A percentile compares a stretch with the other conserved stretches of the same genome.
Conservation (phyloP, 2,329 filamentous ascomycete species). For the Dothiorella sarmentorum region DNA sequence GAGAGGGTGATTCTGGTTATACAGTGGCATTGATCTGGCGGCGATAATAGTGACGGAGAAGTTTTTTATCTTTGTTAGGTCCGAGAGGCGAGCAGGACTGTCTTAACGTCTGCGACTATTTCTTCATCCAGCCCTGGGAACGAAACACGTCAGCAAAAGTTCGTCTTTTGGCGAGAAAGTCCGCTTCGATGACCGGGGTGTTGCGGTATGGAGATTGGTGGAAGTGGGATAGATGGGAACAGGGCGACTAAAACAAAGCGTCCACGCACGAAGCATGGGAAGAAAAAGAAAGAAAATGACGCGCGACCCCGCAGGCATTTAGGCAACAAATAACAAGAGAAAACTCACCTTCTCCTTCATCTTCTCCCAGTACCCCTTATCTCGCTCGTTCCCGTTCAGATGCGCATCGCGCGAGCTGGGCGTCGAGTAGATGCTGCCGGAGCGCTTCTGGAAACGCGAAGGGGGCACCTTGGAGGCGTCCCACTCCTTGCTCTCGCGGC, state of each 20-base stretch:
- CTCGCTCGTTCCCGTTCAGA: slow-evolving; percentile 50
- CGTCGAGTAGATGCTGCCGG: slow-evolving; percentile 66
- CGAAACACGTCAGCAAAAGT: not conserved
- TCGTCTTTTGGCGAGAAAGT: not conserved
- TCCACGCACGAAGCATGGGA: too few species aligned
- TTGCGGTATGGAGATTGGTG: too few species aligned
- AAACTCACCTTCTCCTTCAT: slow-evolving; percentile 39
- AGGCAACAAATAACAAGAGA: too few species aligned
- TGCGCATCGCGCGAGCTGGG: slow-evolving; percentile 63
- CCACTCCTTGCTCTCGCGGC: slow-evolving; percentile 39
- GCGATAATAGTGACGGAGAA: not conserved
- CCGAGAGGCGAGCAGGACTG: not conserved
- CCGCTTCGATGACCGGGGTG: too few species aligned
- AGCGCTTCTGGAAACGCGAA: slow-evolving; percentile 65
- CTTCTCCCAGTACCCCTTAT: slow-evolving; percentile 58
- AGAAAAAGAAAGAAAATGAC: not conserved
- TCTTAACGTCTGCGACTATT: not conserved
- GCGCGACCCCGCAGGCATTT: too few species aligned
- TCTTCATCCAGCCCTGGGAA: slow-evolving; percentile 13
- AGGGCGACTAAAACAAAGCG: too few species aligned
- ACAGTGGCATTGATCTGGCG: not conserved
- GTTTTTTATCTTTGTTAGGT: too few species aligned
- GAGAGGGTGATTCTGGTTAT: not conserved
- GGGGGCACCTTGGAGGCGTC: slow-evolving; percentile 66
- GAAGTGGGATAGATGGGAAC: too few species aligned